Evolutionary conservation across 108 stramenopile genomes (phyloP), one percentile per base, ranked within the genome.

Genomic region (Cyclotella sp.): DNA sequence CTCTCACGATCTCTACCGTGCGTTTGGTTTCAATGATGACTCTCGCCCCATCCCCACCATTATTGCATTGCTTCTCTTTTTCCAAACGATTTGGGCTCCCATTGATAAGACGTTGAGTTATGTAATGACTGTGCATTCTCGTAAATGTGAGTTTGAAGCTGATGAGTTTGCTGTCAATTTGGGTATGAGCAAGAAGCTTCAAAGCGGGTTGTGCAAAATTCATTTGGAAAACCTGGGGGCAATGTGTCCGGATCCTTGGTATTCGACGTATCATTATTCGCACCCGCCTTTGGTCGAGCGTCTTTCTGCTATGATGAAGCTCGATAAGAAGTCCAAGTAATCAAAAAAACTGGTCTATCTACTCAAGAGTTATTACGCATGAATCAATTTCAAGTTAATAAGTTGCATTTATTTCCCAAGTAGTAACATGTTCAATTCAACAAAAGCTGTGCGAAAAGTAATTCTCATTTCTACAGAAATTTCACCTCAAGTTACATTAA

Each of bases 281-380:
- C 99, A 99, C 75, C 99, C 99, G 22, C 97, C 98, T 27, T 76
- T 99, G 63, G 94, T 97, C 10, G 97, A 99, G 78, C 87, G 99
- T 9, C 88, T 99, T 18, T 87, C 86, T 28, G 97, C 97, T 11
- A 97, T 99, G 92, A 96, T 92, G 89, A 83, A 75, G 67, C 73
- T 91, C 22, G 92, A 91, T 66, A 77, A 80, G 53, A 82, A 84
- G 51, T 78, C 86, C 43, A 26, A 45, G 47, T 58, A 72, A 68
- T 39, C 24, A 75, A 34, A 51, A 26, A 41, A 3, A 13, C 13
- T 26, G 22, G 22, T 58, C 12, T 3, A 58, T 3, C 55, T 2
- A 14, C 22, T 58, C 26, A 27, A 27, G 24, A 24, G 34, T 34
- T 34, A 6, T 34, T 34, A 34, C 34, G 34, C 34, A 34, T 51